These are phyloP conservation scores for Chlamydomonas asymmetrica DNA, from an alignment of 139 green algal species.

Conservation along the genomic window DNA sequence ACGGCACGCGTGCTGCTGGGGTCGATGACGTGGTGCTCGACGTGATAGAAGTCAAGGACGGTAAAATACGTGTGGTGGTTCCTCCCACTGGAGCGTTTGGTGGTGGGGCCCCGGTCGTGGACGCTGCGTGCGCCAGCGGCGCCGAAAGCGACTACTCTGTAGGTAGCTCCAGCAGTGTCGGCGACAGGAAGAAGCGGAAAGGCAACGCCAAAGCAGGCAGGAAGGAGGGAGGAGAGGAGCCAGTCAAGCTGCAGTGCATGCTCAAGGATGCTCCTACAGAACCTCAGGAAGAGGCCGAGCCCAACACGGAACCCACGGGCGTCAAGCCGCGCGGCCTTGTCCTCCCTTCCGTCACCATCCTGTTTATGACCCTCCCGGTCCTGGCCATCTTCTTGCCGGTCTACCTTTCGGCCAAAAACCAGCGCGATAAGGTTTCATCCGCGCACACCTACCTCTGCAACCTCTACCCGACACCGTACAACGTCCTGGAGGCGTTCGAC, in stretches of 20 bases:
- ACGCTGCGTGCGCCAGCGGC: too few species aligned
- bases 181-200: not conserved
- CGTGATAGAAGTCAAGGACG: too few species aligned
- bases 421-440: not conserved
- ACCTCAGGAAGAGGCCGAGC: not conserved
- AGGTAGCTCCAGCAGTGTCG: too few species aligned
- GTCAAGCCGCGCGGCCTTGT: not conserved
- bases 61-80: too few species aligned
- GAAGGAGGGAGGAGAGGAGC: not conserved
- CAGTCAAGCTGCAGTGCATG: not conserved
- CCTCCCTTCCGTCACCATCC: not conserved
- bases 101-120: too few species aligned
- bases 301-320: too few species aligned
- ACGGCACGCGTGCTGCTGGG: too few species aligned
- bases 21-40: too few species aligned
- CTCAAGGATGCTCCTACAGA: not conserved
- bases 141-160: too few species aligned
- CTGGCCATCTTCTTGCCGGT: not conserved
- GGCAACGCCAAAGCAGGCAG: conserved; percentile 5
- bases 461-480: not conserved
- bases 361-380: not conserved
- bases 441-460: not conserved
- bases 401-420: not conserved
- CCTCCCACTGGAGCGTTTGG: too few species aligned
- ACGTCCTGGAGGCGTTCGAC: too few species aligned